Base-by-base conservation (phyloP, 2,329 filamentous ascomycete species). In the Dothistroma pini region DNA sequence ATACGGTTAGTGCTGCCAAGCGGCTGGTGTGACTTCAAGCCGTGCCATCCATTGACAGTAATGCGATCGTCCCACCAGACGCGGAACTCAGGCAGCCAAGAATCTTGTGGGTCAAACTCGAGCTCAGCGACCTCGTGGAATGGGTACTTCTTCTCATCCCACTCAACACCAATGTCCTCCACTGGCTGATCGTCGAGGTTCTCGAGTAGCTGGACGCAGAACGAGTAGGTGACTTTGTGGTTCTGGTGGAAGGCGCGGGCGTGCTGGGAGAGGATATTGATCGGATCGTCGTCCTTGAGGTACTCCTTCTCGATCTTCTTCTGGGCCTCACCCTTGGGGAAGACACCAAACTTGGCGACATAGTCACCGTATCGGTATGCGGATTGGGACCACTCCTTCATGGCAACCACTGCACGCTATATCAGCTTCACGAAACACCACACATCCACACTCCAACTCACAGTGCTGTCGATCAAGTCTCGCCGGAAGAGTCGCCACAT, bases 41-140 rank as follows among this genome's bases (percentile, higher is more conserved):
- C 75, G 63, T 77, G 75, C 75, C 75, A 78, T 29, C 69, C 70
- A 59, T 78, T 76, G 61, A 72, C 70, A 3, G 74, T 77, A 32
- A 77, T 76, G 2, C 73, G 63, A 54, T 77, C 74, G 51, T 77
- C 75, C 75, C 75, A 77, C 74, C 74, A 77, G 0, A 72, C 71
- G 35, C 75, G 63, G 64, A 77, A 76, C 62, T 74, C 74, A 1
- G 75, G 75, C n/a, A 76, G 56, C 74, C 74, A 77, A 12, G 65
- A 69, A 54, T 77, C 76, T 65, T 78, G 75, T 9, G 73, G 73
- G 51, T 75, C 72, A 56, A 78, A 78, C 49, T 77, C 75, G 10
- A 78, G 61, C 7, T 72, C 74, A 1, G 69, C 72, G 29, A 74
- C 63, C 44, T 72, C 68, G 59, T 71, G 65, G 59, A 70, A 72